Conservation (phyloP, 2,329 filamentous ascomycete species). For the Rhinocladiella mackenziei region DNA sequence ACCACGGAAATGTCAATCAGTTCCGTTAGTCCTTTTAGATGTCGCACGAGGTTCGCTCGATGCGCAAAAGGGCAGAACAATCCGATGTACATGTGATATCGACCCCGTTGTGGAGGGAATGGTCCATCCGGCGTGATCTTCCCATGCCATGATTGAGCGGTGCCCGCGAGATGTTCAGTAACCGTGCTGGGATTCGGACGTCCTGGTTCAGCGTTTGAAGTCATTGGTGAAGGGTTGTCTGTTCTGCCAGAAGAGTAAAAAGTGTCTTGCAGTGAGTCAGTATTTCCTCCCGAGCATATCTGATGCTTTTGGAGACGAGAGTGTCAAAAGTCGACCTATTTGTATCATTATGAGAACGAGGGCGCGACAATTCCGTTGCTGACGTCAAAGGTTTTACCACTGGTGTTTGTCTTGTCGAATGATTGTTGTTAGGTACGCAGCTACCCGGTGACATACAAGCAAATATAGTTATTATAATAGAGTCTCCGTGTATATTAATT, state of each 20-base stretch:
- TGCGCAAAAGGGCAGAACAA: slow-evolving; percentile 65
- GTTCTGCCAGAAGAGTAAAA: too few species aligned
- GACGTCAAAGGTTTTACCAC: too few species aligned
- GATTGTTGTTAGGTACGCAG: too few species aligned
- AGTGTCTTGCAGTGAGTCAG: not conserved
- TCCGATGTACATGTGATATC: slow-evolving; percentile 56
- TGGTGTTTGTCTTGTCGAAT: too few species aligned
- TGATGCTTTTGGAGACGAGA: not conserved
- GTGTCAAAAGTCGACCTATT: too few species aligned
- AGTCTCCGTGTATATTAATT: too few species aligned
- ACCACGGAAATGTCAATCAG: slow-evolving; percentile 56
- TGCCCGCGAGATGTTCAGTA: slow-evolving; percentile 23
- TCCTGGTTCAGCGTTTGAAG: slow-evolving; percentile 9
- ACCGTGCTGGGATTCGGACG: slow-evolving; percentile 22
- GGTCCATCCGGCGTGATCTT: slow-evolving; percentile 45
- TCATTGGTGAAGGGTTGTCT: too few species aligned
- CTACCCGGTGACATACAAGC: too few species aligned
- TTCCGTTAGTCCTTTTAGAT: slow-evolving; percentile 55
- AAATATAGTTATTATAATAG: too few species aligned
- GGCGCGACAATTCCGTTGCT: too few species aligned
- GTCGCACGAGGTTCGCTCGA: slow-evolving; percentile 54
- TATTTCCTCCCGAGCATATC: too few species aligned
- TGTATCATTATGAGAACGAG: too few species aligned
- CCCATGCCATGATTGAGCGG: slow-evolving; percentile 46
- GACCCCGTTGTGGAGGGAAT: slow-evolving; percentile 49